These are phyloP conservation scores for Paramarasmius palmivorus DNA, from an alignment of 1,284 basidiomycete genomes.

Conservation along the genomic window DNA sequence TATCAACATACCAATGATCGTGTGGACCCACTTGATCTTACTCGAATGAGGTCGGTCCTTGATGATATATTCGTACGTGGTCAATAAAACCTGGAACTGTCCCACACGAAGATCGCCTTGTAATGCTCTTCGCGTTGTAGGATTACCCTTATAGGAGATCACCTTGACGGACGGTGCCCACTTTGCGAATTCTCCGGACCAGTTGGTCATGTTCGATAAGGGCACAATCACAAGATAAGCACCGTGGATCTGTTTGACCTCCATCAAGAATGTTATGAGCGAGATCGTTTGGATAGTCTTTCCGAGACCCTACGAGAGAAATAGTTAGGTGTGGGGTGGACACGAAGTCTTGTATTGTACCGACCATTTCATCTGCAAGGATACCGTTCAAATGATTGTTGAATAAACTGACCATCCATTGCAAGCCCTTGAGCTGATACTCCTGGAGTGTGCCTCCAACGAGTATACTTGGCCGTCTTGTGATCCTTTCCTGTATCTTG, in stretches of 20 bases:
- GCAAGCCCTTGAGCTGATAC: constrained; percentile 90
- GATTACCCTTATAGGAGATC: constrained; percentile 95
- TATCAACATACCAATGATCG: constrained; percentile 84
- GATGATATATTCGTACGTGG: constrained; percentile 99
- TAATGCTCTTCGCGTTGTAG: constrained; percentile 72
- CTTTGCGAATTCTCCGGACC: constrained; percentile 95
- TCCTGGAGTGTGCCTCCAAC: constrained; percentile 88
- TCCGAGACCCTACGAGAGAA: constrained; percentile 79
- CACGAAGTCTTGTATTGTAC: no score
- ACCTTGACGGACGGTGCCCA: constrained; percentile 92
- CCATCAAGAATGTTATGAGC: constrained; percentile 94
- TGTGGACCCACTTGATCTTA: constrained; percentile 97
- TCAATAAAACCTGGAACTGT: constrained; percentile 94
- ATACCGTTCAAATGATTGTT: constrained; percentile 98
- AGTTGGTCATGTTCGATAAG: constrained; percentile 97
- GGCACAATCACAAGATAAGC: constrained; percentile 99
- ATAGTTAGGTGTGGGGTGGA: constrained; percentile 12
- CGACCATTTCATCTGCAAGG: constrained; percentile 96
- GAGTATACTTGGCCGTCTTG: constrained; percentile 82
- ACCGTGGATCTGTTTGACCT: constrained; percentile 87
- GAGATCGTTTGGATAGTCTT: constrained; percentile 98
- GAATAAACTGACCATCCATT: constrained; percentile 99
- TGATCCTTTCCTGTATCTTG: constrained; percentile 87
- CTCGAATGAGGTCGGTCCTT: constrained; percentile 91
- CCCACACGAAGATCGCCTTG: constrained; percentile 76